Evolutionary conservation across 495 filamentous ascomycete genomes (phyloP).

Genomic region (Penicillium nucicola): DNA sequence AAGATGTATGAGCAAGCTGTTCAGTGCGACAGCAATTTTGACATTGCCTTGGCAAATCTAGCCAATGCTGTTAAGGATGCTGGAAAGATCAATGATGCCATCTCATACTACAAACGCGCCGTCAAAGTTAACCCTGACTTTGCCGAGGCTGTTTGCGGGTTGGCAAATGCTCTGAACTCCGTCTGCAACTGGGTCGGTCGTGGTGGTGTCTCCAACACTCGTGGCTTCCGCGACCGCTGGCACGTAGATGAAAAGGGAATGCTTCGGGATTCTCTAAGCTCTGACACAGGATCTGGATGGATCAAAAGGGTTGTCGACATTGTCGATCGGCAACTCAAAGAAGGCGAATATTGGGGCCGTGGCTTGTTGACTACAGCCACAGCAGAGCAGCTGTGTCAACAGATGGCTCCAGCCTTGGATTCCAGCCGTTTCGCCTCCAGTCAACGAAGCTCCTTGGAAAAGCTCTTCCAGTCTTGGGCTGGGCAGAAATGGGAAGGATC

Average conservation of each 20-base stretch:
- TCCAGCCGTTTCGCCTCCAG: slow-evolving; percentile 26
- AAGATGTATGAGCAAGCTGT: slow-evolving; percentile 98
- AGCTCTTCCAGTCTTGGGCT: slow-evolving; percentile 64
- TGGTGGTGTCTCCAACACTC: slow-evolving; percentile 73
- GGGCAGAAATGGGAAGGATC: slow-evolving; percentile 85
- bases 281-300: slow-evolving; percentile 67
- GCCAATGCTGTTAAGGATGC: slow-evolving; percentile 99
- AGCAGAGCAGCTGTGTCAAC: slow-evolving; percentile 49
- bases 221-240: slow-evolving; percentile 81
- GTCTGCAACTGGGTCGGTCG: slow-evolving; percentile 94
- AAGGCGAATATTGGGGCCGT: slow-evolving; percentile 84
- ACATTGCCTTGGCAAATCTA: slow-evolving; percentile 95
- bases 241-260: slow-evolving; percentile 87
- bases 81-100: slow-evolving; percentile 87
- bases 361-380: slow-evolving; percentile 61
- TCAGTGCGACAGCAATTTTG: slow-evolving; percentile 84
- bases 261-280: slow-evolving; percentile 69
- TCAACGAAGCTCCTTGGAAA: slow-evolving; percentile 35
- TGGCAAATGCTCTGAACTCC: slow-evolving; percentile 94
- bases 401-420: slow-evolving; percentile 36
- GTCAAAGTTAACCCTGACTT: slow-evolving; percentile 92
- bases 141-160: slow-evolving; percentile 92
- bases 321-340: slow-evolving; percentile 83
- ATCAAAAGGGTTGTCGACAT: slow-evolving; percentile 95
- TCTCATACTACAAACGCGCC: slow-evolving; percentile 85